These are phyloP conservation scores for Monosporascus sp. DNA, from an alignment of 2,329 filamentous ascomycete genomes.

Conservation along the genomic window DNA sequence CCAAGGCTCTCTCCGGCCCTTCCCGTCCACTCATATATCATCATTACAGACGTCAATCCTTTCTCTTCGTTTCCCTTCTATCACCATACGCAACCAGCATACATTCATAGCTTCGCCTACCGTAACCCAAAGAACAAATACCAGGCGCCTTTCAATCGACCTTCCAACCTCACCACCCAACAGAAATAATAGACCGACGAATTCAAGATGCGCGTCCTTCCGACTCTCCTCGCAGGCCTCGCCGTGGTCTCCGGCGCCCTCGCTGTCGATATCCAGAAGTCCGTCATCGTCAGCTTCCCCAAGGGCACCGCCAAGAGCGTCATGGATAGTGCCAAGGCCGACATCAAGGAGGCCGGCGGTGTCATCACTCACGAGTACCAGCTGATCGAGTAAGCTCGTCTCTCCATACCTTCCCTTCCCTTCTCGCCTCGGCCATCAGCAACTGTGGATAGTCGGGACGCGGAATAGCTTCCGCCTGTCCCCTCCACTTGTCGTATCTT, in stretches of 20 bases:
- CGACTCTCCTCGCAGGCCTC: constrained; percentile 49
- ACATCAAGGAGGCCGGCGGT: constrained; percentile 65
- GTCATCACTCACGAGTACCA: constrained; percentile 74
- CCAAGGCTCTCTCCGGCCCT: no score
- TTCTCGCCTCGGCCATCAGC: background rate
- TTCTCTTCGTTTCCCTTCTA: no score
- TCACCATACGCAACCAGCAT: no score
- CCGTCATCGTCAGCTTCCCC: constrained; percentile 74
- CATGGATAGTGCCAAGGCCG: constrained; percentile 65
- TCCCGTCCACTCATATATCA: no score
- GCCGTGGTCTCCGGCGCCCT: constrained; percentile 53
- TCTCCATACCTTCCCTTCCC: background rate
- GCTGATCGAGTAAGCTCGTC: constrained; percentile 55
- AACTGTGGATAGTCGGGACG: background rate
- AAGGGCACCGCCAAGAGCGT: constrained; percentile 62
- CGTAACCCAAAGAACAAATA: no score
- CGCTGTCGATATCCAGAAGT: constrained; percentile 63
- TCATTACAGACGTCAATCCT: no score
- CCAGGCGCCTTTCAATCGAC: no score
- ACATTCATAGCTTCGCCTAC: no score
- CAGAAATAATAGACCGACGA: constrained; percentile 5
- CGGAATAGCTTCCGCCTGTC: background rate
- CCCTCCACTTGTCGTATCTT: constrained; percentile 11
- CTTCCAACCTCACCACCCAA: background rate
- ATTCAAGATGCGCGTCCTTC: constrained; percentile 57